Evolutionary conservation across 495 filamentous ascomycete genomes (phyloP).

Genomic region (Talaromyces adpressus): DNA sequence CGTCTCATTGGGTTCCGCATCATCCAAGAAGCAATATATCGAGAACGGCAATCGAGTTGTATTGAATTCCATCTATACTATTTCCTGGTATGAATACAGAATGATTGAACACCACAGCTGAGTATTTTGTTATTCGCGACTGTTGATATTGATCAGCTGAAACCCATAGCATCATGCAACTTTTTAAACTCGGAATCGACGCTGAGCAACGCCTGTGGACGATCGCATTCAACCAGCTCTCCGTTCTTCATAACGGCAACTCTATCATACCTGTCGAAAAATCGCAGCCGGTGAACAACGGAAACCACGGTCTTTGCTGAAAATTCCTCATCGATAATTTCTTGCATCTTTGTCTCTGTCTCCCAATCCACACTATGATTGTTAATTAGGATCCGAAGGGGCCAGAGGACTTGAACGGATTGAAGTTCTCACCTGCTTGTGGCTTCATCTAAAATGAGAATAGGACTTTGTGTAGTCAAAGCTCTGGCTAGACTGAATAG

Average conservation of each 20-base stretch:
- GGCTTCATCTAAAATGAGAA: slow-evolving; percentile 35
- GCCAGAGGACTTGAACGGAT: background rate
- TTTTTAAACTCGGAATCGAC: background rate
- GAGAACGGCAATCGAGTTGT: background rate
- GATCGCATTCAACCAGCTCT: background rate
- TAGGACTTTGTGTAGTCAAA: slow-evolving; percentile 32
- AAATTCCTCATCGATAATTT: background rate
- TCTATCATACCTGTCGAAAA: background rate
- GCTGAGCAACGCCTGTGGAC: background rate
- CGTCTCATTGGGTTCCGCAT: background rate
- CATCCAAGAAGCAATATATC: background rate
- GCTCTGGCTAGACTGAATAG: slow-evolving; percentile 51
- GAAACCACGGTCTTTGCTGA: background rate
- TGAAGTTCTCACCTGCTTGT: slow-evolving; percentile 28
- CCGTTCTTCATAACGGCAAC: background rate
- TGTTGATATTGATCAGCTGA: background rate
- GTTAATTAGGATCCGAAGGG: background rate
- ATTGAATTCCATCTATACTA: background rate
- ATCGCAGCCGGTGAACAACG: background rate
- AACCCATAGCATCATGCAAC: background rate
- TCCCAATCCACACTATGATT: background rate
- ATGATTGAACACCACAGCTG: background rate
- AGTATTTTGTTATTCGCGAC: background rate
- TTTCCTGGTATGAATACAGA: background rate
- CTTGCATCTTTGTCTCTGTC: background rate